These are phyloP conservation scores for Aspergillus uvarum DNA, from an alignment of 2,329 filamentous ascomycete genomes.

Conservation along the genomic window DNA sequence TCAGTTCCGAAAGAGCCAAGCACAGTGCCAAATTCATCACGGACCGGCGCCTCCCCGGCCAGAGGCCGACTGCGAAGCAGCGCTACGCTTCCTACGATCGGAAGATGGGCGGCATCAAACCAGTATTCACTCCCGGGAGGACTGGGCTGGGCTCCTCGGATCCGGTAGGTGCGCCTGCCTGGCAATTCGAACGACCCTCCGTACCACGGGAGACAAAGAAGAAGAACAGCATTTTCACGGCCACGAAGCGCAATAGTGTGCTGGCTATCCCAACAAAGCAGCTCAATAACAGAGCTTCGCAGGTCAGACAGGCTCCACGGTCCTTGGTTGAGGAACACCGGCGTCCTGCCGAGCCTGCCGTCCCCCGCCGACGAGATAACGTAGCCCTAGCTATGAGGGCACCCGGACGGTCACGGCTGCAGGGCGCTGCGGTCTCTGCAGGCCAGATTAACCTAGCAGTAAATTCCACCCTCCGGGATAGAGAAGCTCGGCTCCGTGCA, in stretches of 20 bases:
- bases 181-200: constrained; percentile 27
- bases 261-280: constrained; percentile 44
- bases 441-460: constrained; percentile 3
- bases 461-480: constrained; percentile 24
- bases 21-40: constrained; percentile 60
- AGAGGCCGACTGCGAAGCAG: constrained; percentile 31
- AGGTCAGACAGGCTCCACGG: constrained; percentile 40
- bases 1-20: constrained; percentile 58
- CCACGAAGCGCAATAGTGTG: constrained; percentile 36
- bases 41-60: constrained; percentile 27
- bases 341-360: constrained; percentile 23
- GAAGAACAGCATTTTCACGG: constrained; percentile 36
- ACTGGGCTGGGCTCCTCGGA: constrained; percentile 11
- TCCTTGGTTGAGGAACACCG: constrained; percentile 45
- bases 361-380: constrained; percentile 14
- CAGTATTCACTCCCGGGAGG: constrained; percentile 21
- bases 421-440: neutral
- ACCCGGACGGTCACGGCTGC: constrained; percentile 19
- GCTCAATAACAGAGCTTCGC: constrained; percentile 39
- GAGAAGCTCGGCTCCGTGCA: constrained; percentile 33
- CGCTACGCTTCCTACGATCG: constrained; percentile 34
- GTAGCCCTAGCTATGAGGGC: constrained; percentile 15
- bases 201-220: constrained; percentile 29
- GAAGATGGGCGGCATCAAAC: constrained; percentile 32
- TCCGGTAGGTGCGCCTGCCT: constrained; percentile 17